A percentile compares a stretch with the other conserved stretches of the same genome.
Conservation (phyloP, 441 rosid genomes). For the Arabidopsis lyrata region DNA sequence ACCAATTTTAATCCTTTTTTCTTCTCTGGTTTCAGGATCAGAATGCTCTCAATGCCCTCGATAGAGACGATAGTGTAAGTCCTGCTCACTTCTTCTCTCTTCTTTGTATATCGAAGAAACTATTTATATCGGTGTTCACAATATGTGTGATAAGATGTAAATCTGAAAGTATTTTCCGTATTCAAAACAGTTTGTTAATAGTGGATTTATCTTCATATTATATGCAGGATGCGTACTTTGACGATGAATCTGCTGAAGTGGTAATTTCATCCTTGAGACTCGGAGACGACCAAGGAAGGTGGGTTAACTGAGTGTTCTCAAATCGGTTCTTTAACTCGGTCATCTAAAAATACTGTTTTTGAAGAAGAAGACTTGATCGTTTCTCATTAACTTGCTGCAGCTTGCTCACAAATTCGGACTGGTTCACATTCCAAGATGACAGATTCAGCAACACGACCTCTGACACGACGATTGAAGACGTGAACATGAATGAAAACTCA, state of each 20-base stretch:
- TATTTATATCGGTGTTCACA: slow-evolving; percentile 10
- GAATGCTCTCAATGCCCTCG: slow-evolving; percentile 70
- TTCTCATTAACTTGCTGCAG: slow-evolving; percentile 47
- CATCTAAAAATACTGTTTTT: background rate
- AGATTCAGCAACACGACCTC: slow-evolving; percentile 47
- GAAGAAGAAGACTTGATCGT: slow-evolving; percentile 2
- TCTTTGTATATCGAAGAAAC: slow-evolving; percentile 2
- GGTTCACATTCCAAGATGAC: slow-evolving; percentile 97
- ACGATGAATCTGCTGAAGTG: slow-evolving; percentile 92
- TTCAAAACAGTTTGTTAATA: background rate
- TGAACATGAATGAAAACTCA: slow-evolving; percentile 55
- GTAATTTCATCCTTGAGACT: slow-evolving; percentile 93
- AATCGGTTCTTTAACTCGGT: background rate
- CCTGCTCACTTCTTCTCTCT: slow-evolving; percentile 2
- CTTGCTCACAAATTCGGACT: slow-evolving; percentile 91
- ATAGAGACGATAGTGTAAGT: slow-evolving; percentile 84
- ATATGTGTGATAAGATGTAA: background rate
- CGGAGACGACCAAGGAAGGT: slow-evolving; percentile 96
- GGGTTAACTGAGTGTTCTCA: slow-evolving; percentile 31
- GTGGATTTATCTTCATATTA: background rate
- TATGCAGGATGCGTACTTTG: slow-evolving; percentile 87
- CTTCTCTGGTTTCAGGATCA: slow-evolving; percentile 61
- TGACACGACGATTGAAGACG: slow-evolving; percentile 62
- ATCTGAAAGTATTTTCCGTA: background rate
- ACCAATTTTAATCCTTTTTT: background rate